These are phyloP conservation scores for Amborella trichopoda DNA, from an alignment of 164 flowering plant genomes.

Conservation along the genomic window DNA sequence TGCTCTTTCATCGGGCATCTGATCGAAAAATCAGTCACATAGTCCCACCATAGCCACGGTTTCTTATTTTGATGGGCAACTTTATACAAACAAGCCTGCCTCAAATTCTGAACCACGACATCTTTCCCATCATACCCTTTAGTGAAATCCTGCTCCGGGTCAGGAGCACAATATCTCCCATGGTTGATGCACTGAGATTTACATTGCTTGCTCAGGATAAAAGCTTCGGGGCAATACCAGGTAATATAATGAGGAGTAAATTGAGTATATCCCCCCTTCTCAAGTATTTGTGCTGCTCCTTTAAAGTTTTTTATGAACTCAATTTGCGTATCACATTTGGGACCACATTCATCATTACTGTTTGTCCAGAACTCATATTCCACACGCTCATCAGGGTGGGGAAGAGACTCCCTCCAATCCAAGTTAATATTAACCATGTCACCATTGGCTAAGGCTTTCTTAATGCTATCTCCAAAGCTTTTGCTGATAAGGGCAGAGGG, in stretches of 20 bases:
- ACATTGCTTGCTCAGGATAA: constrained; percentile 79
- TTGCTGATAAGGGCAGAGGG: constrained; percentile 88
- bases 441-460: constrained; percentile 46
- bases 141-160: constrained; percentile 87
- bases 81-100: constrained; percentile 76
- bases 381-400: constrained; percentile 93
- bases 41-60: constrained; percentile 99
- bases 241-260: constrained; percentile 94
- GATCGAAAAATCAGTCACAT: constrained; percentile 83
- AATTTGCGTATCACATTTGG: constrained; percentile 83
- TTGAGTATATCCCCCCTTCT: constrained; percentile 73
- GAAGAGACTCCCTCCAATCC: constrained; percentile 89
- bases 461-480: constrained; percentile 62
- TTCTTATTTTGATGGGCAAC: constrained; percentile 76
- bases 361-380: constrained; percentile 98
- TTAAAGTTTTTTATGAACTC: constrained; percentile 75
- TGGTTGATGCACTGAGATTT: constrained; percentile 93
- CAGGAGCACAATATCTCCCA: constrained; percentile 97
- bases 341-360: constrained; percentile 88
- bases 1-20: constrained; percentile 95
- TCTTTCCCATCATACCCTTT: constrained; percentile 90
- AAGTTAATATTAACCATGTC: constrained; percentile 67
- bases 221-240: constrained; percentile 94
- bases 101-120: constrained; percentile 79
- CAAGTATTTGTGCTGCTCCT: constrained; percentile 91